phyloP scores from a whole-genome alignment of 768 basidiomycete species.

The Nidularia sp. region DNA sequence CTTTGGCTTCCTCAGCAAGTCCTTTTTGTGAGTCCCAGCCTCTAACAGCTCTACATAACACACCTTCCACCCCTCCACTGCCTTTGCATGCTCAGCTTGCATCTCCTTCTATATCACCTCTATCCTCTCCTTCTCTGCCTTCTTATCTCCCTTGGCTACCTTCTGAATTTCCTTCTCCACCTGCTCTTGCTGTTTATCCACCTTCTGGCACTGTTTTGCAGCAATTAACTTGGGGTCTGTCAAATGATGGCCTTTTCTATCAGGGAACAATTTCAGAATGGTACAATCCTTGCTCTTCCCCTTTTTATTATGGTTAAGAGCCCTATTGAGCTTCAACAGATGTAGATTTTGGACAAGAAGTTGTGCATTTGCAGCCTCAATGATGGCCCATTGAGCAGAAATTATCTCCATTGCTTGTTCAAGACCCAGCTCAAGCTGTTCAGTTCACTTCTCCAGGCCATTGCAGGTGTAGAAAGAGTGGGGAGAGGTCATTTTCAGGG shows the following conservation, averaged over 20 bases:
- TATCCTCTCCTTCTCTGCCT: conserved; percentile 7
- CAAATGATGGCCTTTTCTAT: conserved; percentile 5
- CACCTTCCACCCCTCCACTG: too few species aligned
- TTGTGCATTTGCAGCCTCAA: conserved; percentile 11
- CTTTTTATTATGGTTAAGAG: conserved; percentile 8
- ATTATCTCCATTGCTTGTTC: conserved; percentile 3
- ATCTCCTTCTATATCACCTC: too few species aligned
- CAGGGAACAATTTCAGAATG: conserved; percentile 4
- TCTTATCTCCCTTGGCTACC: conserved; percentile 2
- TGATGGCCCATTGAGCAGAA: conserved; percentile 3
- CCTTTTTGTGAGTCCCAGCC: too few species aligned
- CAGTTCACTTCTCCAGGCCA: conserved; percentile 1
- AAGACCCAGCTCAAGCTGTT: conserved; percentile 3
- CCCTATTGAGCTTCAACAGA: conserved; percentile 6
- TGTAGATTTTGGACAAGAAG: conserved; percentile 13
- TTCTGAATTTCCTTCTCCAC: conserved; percentile 1
- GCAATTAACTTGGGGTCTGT: conserved; percentile 3
- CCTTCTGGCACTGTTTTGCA: neutral
- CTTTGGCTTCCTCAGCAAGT: too few species aligned
- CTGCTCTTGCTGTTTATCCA: conserved; percentile 3
- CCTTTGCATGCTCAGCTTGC: too few species aligned
- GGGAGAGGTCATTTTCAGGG: neutral
- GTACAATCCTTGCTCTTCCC: conserved; percentile 7
- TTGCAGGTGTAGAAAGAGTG: neutral
- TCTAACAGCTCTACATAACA: too few species aligned